Base-by-base conservation (phyloP, 305 asterid species). In the Stenogyne calaminthoides region DNA sequence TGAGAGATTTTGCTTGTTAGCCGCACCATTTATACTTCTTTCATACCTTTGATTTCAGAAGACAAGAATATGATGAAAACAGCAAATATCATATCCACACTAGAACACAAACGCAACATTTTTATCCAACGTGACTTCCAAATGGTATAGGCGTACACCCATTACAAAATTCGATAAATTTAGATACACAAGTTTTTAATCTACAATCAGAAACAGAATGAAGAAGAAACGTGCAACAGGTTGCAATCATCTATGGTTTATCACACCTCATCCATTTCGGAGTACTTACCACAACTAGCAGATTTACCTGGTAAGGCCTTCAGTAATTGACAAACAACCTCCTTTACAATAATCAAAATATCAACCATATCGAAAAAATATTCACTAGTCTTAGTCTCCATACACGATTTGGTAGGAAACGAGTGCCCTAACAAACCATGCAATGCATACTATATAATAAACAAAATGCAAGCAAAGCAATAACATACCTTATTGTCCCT, bases 231-330 rank as follows among this genome's bases (percentile, higher is more conserved):
- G 16, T 54, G 68, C 68, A 29, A 25, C 27, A 44, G 10, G 64
- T 40, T 34, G 46, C 70, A 51, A 52, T 49, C 36, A 27, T 57
- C 64, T 20, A 6, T 15, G 22, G 25, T 6, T 34, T 9, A 56
- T 14, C 37, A 54, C 49, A 34, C 61, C 47, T 60, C n/a, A 16
- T 37, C 7, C 9, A 62, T 68, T 68, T 71, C 72, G 42, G 65
- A 68, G 58, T 64, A 60, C 70, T 34, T 65, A n/a, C 18, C 27
- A 62, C 61, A 6, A 64, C 73, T 55, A 66, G 71, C 18, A 12
- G 59, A 20, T 75, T 75, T 65, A 16, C 72, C 72, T 32, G 81
- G 72, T 52, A 57, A 72, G 78, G 49, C 70, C 72, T 52, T 3
- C n/a, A 32, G 75, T 44, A 78, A 75, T 54, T 42, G 16, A 60